These are phyloP conservation scores for Paulownia fortunei DNA, from an alignment of 257 asterid genomes.

Conservation along the genomic window DNA sequence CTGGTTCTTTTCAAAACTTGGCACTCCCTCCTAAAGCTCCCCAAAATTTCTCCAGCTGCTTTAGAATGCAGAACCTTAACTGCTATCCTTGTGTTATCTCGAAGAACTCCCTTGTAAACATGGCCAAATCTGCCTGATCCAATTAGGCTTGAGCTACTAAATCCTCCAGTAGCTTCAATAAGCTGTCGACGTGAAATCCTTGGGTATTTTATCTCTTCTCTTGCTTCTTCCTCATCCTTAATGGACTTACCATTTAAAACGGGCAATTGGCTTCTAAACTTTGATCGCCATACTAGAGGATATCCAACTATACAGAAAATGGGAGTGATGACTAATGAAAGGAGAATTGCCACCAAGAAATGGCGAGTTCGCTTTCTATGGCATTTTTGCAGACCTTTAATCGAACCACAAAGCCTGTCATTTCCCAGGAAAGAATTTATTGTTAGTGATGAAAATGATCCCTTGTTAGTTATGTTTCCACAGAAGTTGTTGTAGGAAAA, in stretches of 20 bases:
- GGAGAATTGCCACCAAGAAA: constrained; percentile 67
- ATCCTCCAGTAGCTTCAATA: constrained; percentile 75
- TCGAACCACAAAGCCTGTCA: constrained; percentile 59
- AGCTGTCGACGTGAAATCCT: constrained; percentile 69
- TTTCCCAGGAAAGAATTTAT: constrained; percentile 64
- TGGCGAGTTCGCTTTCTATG: constrained; percentile 40
- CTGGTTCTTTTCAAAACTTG: constrained; percentile 69
- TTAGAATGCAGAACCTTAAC: constrained; percentile 62
- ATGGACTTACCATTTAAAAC: constrained; percentile 33
- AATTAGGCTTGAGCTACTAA: constrained; percentile 54
- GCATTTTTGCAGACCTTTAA: constrained; percentile 54
- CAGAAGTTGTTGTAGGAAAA: constrained; percentile 64
- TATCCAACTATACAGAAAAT: constrained; percentile 65
- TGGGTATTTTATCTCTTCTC: constrained; percentile 58
- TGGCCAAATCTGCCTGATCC: constrained; percentile 78
- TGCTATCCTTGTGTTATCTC: constrained; percentile 61
- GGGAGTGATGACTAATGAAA: constrained; percentile 61
- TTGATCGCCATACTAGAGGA: constrained; percentile 49
- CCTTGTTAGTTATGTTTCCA: constrained; percentile 56
- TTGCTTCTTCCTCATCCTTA: constrained; percentile 43
- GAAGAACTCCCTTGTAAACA: constrained; percentile 77
- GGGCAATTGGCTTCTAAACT: constrained; percentile 38
- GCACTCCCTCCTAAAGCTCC: constrained; percentile 81
- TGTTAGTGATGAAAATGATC: constrained; percentile 57
- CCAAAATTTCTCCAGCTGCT: constrained; percentile 39